Evolutionary conservation across 345 rosid genomes (phyloP), one percentile per base, ranked within the genome.

Genomic region (Cardamine chenopodiifolia): DNA sequence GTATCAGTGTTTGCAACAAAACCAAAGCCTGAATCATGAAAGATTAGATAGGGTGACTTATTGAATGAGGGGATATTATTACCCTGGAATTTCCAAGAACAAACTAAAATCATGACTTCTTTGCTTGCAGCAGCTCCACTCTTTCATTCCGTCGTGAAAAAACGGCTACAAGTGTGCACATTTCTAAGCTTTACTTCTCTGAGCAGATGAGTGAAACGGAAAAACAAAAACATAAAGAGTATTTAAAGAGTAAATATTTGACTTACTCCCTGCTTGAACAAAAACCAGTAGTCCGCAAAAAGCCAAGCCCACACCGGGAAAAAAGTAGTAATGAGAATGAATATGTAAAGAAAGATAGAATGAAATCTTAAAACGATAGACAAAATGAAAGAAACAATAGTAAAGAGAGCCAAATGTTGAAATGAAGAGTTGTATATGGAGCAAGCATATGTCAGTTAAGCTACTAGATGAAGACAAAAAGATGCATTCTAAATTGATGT

Each of bases 71-170:
- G 15, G 45, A 11, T 55, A 35, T 13, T 25, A 80, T 61, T 81
- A 92, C 99, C 99, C 98, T 2, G 96, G 98, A 68, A 95, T 90
- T 81, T 83, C 96, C 69, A 92, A 68, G 77, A 92, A 92, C 64
- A 90, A 80, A 63, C 80, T 85, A 70, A 95, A 95, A 84, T 95
- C 97, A 74, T 95, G 96, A 70, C 98, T 95, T 83, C 86, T 83
- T 78, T 89, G 89, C 83, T 92, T 95, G 88, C 97, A 95, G 83
- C 99, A 95, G 69, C 99, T 90, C 99, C 99, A 92, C 71, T 92
- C 97, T 84, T 89, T 95, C 88, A 83, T 92, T 73, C 98, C 99
- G 62, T 95, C 98, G 50, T 88, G 97, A 78, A 95, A 95, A 76
- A 84, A 70, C 32, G 99, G 99, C 96, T 92, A 79, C 72, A 84